A percentile compares a stretch with the other conserved stretches of the same genome.
Conservation (phyloP, 495 filamentous ascomycete species). For the Neurospora tetraspora region DNA sequence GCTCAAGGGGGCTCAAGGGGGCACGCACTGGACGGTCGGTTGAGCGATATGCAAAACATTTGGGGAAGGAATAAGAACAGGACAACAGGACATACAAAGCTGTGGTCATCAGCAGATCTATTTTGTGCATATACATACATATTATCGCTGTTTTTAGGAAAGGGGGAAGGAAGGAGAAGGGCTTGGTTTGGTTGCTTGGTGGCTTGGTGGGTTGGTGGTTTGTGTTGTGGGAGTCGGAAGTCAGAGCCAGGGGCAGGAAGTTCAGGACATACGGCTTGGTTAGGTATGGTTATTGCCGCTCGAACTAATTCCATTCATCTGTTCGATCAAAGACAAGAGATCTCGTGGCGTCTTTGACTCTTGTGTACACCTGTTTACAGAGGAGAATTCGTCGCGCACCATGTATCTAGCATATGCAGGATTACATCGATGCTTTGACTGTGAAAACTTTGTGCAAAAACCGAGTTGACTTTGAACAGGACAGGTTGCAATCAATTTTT, state of each 20-base stretch:
- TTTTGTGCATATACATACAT: neutral
- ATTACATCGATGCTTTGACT: too few species aligned
- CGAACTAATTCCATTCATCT: neutral
- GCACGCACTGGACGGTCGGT: neutral
- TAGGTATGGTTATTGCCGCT: neutral
- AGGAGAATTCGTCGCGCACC: too few species aligned
- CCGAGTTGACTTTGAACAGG: too few species aligned
- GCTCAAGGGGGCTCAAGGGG: neutral
- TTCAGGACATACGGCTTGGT: neutral
- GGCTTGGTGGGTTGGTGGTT: neutral
- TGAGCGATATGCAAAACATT: neutral
- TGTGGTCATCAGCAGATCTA: neutral
- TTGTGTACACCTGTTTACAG: neutral
- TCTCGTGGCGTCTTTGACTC: neutral
- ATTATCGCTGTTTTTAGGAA: neutral
- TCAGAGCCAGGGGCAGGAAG: neutral
- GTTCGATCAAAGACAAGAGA: neutral
- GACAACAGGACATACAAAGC: neutral
- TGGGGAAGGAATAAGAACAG: neutral
- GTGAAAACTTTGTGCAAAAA: too few species aligned
- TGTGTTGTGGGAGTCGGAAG: neutral
- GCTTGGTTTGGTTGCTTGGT: neutral
- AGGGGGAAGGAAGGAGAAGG: neutral
- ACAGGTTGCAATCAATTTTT: too few species aligned
- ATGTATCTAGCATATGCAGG: too few species aligned